phyloP scores from a whole-genome alignment of 495 filamentous ascomycete genomes.

The Parachaetomium inaequale region DNA sequence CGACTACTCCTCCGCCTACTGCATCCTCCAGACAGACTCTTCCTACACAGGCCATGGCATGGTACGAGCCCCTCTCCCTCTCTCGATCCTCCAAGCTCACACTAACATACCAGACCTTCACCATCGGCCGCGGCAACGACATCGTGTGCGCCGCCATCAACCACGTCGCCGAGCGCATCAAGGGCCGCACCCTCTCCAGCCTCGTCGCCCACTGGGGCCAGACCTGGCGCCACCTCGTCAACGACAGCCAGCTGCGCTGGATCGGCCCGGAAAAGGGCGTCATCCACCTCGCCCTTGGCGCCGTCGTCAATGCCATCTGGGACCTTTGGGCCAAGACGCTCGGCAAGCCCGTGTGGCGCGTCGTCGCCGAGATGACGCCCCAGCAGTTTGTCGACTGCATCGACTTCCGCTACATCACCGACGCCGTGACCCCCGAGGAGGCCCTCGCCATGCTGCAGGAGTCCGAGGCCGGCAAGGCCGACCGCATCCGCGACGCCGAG shows the following conservation, averaged over 20 bases:
- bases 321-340: constrained; percentile 90
- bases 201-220: constrained; percentile 79
- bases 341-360: constrained; percentile 83
- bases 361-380: constrained; percentile 84
- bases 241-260: constrained; percentile 88
- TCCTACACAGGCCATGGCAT: constrained; percentile 77
- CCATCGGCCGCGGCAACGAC: constrained; percentile 93
- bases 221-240: constrained; percentile 88
- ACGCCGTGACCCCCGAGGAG: constrained; percentile 86
- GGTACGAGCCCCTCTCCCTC: constrained; percentile 47
- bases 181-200: constrained; percentile 66
- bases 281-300: constrained; percentile 85
- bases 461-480: constrained; percentile 58
- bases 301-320: constrained; percentile 91
- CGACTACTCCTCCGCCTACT: constrained; percentile 91
- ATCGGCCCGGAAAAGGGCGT: constrained; percentile 95
- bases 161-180: constrained; percentile 68
- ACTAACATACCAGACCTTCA: constrained; percentile 67
- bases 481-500: constrained; percentile 66
- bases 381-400: constrained; percentile 84
- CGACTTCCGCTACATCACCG: constrained; percentile 91
- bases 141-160: constrained; percentile 84
- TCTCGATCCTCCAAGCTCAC: not conserved
- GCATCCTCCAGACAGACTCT: constrained; percentile 80
- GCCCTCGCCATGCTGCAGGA: constrained; percentile 66